A percentile compares a stretch with the other conserved stretches of the same genome.
Evolutionary conservation across 257 asterid species (phyloP).

Genomic region (Salvia rosmarinus): DNA sequence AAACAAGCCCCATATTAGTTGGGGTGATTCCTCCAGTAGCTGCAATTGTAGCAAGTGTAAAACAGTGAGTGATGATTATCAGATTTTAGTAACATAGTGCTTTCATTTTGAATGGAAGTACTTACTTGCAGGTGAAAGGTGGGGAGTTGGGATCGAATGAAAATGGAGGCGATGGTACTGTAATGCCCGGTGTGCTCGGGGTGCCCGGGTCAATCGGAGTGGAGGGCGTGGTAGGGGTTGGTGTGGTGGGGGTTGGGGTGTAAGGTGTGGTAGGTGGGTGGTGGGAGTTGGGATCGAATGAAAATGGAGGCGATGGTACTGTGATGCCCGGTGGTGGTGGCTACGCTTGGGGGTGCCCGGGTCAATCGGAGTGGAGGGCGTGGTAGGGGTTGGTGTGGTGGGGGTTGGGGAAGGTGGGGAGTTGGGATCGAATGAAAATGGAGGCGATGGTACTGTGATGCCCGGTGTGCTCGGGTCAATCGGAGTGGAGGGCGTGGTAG

Average conservation of each 20-base stretch:
- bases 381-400: conserved; percentile 43
- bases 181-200: conserved; percentile 48
- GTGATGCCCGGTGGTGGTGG: conserved; percentile 52
- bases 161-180: conserved; percentile 66
- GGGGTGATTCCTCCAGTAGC: conserved; percentile 69
- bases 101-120: neutral
- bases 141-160: conserved; percentile 78
- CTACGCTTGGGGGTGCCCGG: conserved; percentile 57
- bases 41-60: conserved; percentile 27
- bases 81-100: neutral
- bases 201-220: conserved; percentile 48
- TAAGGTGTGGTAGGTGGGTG: conserved; percentile 57
- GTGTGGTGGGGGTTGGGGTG: conserved; percentile 46
- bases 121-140: conserved; percentile 90
- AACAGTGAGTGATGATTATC: neutral
- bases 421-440: conserved; percentile 62
- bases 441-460: conserved; percentile 64
- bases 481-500: conserved; percentile 47
- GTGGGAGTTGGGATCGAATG: conserved; percentile 65
- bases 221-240: conserved; percentile 45
- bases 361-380: conserved; percentile 44
- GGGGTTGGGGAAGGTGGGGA: conserved; percentile 76
- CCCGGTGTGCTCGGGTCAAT: conserved; percentile 48
- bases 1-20: conserved; percentile 52
- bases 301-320: conserved; percentile 64